Conservation (phyloP, 768 basidiomycete genomes). For the Suillus clintonianus region DNA sequence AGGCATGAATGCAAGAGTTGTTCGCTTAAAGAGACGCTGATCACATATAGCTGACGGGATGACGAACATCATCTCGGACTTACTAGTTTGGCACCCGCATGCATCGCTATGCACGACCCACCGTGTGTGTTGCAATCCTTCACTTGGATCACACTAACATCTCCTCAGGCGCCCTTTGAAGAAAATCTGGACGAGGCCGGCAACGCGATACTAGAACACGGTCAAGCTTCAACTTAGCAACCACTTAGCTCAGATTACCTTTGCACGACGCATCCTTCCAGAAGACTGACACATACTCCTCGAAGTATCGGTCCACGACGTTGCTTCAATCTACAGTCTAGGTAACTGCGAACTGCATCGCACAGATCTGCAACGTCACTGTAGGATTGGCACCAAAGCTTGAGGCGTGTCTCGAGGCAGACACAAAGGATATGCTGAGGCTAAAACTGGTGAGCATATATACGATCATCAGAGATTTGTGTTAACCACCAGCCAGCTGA, state of each 20-base stretch:
- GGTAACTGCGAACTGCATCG: too few relatives aligned
- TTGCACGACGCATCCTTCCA: too few relatives aligned
- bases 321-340: too few relatives aligned
- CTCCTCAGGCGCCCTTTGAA: slow-evolving; percentile 16
- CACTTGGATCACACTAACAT: background rate
- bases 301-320: too few relatives aligned
- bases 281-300: too few relatives aligned
- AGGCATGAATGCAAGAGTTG: background rate
- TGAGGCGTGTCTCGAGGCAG: slow-evolving; percentile 45
- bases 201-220: slow-evolving; percentile 20
- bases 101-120: too few relatives aligned
- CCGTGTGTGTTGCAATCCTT: slow-evolving; percentile 36
- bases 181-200: slow-evolving; percentile 21
- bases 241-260: too few relatives aligned
- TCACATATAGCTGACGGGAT: too few relatives aligned
- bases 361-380: slow-evolving; percentile 61
- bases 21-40: too few relatives aligned
- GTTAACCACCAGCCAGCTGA: background rate
- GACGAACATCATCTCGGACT: too few relatives aligned
- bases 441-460: slow-evolving; percentile 21
- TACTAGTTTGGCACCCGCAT: too few relatives aligned
- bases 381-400: slow-evolving; percentile 34
- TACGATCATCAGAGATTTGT: background rate
- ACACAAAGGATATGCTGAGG: slow-evolving; percentile 45
- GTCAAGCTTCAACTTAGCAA: too few relatives aligned